Evolutionary conservation across 768 basidiomycete genomes (phyloP).

Genomic region (Daedaleopsis sinensis): DNA sequence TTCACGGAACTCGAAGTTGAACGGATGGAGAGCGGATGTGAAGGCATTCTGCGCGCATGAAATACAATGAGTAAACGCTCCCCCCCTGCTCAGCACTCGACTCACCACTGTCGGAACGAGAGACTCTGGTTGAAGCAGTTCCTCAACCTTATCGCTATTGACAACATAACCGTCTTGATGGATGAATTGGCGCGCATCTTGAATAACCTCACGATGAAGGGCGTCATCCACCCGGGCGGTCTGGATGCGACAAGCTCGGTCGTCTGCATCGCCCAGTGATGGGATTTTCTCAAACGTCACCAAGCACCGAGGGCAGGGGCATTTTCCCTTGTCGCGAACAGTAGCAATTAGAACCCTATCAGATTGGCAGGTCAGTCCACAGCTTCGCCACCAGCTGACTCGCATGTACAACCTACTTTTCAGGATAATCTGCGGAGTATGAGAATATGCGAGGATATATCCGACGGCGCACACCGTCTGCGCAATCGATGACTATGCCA

Average conservation of each 20-base stretch:
- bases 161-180: too few relatives aligned
- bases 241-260: not conserved
- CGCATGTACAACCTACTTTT: constrained; percentile 31
- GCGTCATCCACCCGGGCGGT: not conserved
- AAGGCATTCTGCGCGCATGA: constrained; percentile 34
- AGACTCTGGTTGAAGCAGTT: not conserved
- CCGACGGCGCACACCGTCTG: constrained; percentile 28
- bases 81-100: too few relatives aligned
- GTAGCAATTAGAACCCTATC: constrained; percentile 38
- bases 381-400: too few relatives aligned
- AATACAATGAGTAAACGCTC: not conserved
- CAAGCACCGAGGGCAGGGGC: constrained; percentile 43
- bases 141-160: too few relatives aligned
- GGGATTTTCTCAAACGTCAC: constrained; percentile 31
- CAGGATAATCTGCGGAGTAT: constrained; percentile 36
- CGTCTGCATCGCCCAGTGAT: constrained; percentile 36
- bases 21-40: constrained; percentile 12
- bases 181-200: too few relatives aligned
- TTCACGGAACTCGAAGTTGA: constrained; percentile 28
- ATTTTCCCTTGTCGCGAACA: constrained; percentile 41
- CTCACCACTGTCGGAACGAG: not conserved
- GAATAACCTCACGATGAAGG: too few relatives aligned
- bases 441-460: constrained; percentile 28
- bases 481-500: constrained; percentile 27
- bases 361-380: not conserved